phyloP scores from a whole-genome alignment of 371 early-diverging fungal genomes.

The Sporodiniella umbellata region DNA sequence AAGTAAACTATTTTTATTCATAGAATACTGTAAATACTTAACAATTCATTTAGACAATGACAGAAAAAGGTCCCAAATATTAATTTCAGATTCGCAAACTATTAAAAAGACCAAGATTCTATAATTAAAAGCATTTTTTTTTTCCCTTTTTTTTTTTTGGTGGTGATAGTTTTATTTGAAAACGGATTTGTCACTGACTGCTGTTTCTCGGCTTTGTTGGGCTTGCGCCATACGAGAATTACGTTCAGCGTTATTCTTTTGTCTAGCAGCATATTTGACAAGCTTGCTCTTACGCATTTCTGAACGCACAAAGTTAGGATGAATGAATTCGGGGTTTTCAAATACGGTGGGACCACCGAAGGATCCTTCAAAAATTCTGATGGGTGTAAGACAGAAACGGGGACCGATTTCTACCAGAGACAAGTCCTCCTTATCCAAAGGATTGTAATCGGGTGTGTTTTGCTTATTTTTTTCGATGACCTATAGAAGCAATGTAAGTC shows the following conservation, averaged over 20 bases:
- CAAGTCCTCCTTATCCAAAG: conserved; percentile 65
- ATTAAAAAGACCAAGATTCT: neutral
- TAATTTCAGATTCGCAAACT: neutral
- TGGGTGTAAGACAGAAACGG: conserved; percentile 89
- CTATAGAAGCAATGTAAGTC: conserved; percentile 11
- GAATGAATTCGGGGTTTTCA: conserved; percentile 85
- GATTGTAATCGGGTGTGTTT: conserved; percentile 50
- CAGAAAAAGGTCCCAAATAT: neutral
- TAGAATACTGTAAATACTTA: no score
- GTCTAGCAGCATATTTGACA: conserved; percentile 51
- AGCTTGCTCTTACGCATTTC: conserved; percentile 50
- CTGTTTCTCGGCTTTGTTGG: conserved; percentile 49
- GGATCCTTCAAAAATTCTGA: conserved; percentile 92
- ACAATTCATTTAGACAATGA: no score
- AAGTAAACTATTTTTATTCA: no score
- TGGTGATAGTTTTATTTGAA: no score
- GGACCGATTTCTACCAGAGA: conserved; percentile 97
- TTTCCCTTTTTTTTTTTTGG: no score
- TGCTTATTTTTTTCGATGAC: conserved; percentile 53
- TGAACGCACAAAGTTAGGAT: conserved; percentile 68
- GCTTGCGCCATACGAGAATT: conserved; percentile 47
- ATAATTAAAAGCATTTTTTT: neutral
- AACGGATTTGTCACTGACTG: conserved; percentile 51
- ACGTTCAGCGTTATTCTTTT: conserved; percentile 41
- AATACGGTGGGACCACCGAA: conserved; percentile 91